Evolutionary conservation across 495 filamentous ascomycete genomes (phyloP).

Genomic region (Recurvomyces mirabilis): DNA sequence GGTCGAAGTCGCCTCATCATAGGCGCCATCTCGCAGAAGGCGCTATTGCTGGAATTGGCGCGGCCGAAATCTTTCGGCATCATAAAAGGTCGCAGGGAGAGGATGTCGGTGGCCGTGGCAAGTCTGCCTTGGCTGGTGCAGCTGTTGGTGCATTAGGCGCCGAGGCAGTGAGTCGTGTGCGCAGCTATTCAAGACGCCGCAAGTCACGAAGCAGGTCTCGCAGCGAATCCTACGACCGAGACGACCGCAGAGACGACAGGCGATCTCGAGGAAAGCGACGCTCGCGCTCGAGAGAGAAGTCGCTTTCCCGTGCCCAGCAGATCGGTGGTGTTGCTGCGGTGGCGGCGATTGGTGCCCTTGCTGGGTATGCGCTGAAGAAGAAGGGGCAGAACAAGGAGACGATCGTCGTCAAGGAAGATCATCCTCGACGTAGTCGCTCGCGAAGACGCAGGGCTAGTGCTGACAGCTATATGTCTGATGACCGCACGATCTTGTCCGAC

Average conservation of each 20-base stretch:
- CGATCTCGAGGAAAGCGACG: slow-evolving; percentile 10
- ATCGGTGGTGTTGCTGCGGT: slow-evolving; percentile 66
- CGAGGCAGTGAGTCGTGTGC: slow-evolving; percentile 61
- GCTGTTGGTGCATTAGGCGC: slow-evolving; percentile 74
- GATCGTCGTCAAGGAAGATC: slow-evolving; percentile 38
- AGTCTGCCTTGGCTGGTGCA: slow-evolving; percentile 68
- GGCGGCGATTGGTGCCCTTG: slow-evolving; percentile 71
- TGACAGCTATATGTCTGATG: slow-evolving; percentile 6
- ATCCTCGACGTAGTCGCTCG: slow-evolving; percentile 53
- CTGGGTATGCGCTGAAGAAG: slow-evolving; percentile 55
- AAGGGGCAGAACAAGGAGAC: slow-evolving; percentile 52
- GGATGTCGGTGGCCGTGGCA: slow-evolving; percentile 50
- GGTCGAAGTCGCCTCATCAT: slow-evolving; percentile 51
- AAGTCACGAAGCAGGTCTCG: slow-evolving; percentile 18
- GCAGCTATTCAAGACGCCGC: slow-evolving; percentile 42
- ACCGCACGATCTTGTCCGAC: neutral
- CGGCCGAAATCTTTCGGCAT: slow-evolving; percentile 60
- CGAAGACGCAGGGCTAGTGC: slow-evolving; percentile 15
- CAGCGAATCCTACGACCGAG: slow-evolving; percentile 16
- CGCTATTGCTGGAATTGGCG: slow-evolving; percentile 65
- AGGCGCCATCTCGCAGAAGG: slow-evolving; percentile 79
- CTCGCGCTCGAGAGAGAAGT: slow-evolving; percentile 41
- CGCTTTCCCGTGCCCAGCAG: slow-evolving; percentile 34
- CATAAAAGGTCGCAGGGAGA: slow-evolving; percentile 51
- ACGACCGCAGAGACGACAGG: slow-evolving; percentile 8